These are phyloP conservation scores for Debaryomyces robertsiae DNA, from an alignment of 1,139 yeast species.

Conservation along the genomic window DNA sequence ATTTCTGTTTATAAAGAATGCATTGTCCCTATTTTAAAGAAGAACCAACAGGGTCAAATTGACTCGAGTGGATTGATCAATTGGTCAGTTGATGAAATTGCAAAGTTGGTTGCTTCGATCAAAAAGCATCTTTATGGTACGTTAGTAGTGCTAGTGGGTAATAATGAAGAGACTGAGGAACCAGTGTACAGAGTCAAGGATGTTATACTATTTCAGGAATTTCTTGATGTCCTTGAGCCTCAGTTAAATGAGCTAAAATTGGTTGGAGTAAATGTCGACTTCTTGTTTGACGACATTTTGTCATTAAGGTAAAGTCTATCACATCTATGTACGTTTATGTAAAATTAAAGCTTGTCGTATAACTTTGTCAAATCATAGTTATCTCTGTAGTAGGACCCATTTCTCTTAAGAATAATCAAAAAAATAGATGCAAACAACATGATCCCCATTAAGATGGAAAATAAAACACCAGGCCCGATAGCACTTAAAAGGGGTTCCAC, in stretches of 20 bases:
- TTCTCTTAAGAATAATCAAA: slow-evolving; percentile 53
- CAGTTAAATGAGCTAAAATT: slow-evolving; percentile 65
- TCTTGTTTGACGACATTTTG: slow-evolving; percentile 46
- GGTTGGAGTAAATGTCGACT: slow-evolving; percentile 76
- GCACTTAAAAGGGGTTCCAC: slow-evolving; percentile 67
- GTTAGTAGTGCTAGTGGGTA: slow-evolving; percentile 36
- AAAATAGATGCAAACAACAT: slow-evolving; percentile 46
- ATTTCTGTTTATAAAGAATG: slow-evolving; percentile 36
- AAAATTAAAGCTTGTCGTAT: slow-evolving; percentile 47
- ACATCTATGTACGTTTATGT: slow-evolving; percentile 1
- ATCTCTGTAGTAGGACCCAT: slow-evolving; percentile 67
- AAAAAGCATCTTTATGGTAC: slow-evolving; percentile 72
- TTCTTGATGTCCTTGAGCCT: slow-evolving; percentile 53
- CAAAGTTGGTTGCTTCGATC: slow-evolving; percentile 58
- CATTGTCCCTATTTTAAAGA: slow-evolving; percentile 37
- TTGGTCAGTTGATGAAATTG: slow-evolving; percentile 75
- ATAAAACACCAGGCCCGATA: slow-evolving; percentile 72
- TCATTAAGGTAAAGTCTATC: slow-evolving; percentile 10
- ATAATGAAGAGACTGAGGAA: slow-evolving; percentile 29
- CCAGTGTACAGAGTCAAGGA: slow-evolving; percentile 34
- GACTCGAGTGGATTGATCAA: slow-evolving; percentile 49
- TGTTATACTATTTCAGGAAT: slow-evolving; percentile 36
- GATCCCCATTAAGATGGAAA: slow-evolving; percentile 64
- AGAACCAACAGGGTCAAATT: slow-evolving; percentile 30
- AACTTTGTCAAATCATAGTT: slow-evolving; percentile 60